phyloP scores from a whole-genome alignment of 1,139 yeast species.

The Yamadazyma mexicana region DNA sequence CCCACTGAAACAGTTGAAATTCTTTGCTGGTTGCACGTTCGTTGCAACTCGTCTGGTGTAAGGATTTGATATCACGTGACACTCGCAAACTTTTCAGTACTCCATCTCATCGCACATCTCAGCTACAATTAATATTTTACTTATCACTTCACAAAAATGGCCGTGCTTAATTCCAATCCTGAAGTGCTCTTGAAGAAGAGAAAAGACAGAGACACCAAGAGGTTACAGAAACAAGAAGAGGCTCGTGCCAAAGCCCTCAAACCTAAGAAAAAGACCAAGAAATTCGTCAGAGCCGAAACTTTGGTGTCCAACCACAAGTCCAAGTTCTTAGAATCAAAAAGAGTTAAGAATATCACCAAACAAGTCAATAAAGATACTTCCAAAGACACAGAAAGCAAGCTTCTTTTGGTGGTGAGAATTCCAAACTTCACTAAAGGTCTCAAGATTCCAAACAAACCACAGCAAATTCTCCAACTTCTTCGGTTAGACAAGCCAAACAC shows the following conservation, averaged over 20 bases:
- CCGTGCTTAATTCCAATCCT: slow-evolving; percentile 65
- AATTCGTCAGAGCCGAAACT: slow-evolving; percentile 72
- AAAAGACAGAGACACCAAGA: slow-evolving; percentile 70
- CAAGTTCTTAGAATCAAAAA: slow-evolving; percentile 62
- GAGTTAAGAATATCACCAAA: slow-evolving; percentile 62
- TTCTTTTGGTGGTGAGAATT: slow-evolving; percentile 66
- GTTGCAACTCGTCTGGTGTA: neutral
- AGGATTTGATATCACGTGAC: neutral
- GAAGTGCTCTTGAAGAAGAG: slow-evolving; percentile 75
- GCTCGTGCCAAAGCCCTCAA: slow-evolving; percentile 38
- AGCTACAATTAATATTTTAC: too few relatives aligned
- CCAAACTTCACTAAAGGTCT: slow-evolving; percentile 58
- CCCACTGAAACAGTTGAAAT: too few relatives aligned
- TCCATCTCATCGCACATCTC: slow-evolving; percentile 19
- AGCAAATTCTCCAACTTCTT: slow-evolving; percentile 55
- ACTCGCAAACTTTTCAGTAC: neutral
- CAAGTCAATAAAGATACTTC: slow-evolving; percentile 32
- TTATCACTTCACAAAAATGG: slow-evolving; percentile 38
- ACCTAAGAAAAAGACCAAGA: slow-evolving; percentile 38
- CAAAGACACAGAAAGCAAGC: slow-evolving; percentile 43
- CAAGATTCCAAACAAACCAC: slow-evolving; percentile 66
- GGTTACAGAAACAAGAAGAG: slow-evolving; percentile 62
- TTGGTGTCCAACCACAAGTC: slow-evolving; percentile 66
- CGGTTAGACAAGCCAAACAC: slow-evolving; percentile 60
- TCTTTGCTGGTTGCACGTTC: too few relatives aligned